phyloP scores from a whole-genome alignment of 192 early-diverging fungal species.

The Oehlia diaphana region DNA sequence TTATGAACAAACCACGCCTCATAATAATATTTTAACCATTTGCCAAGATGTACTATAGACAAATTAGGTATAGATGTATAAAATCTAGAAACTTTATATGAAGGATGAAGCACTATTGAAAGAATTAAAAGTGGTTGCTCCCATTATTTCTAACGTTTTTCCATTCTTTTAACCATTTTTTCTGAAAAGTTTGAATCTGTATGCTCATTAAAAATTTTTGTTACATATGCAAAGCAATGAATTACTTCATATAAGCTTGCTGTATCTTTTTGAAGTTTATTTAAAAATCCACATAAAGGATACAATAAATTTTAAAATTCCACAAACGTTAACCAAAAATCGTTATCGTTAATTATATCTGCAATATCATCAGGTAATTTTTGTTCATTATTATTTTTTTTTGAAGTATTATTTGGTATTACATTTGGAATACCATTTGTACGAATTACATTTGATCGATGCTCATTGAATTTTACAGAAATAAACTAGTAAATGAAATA shows the following conservation, averaged over 20 bases:
- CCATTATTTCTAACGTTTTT: neutral
- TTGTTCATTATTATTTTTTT: neutral
- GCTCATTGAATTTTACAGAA: neutral
- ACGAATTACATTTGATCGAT: neutral
- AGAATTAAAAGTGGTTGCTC: conserved; percentile 1
- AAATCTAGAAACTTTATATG: neutral
- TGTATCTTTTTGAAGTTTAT: conserved; percentile 12
- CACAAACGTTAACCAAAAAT: neutral
- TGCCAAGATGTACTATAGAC: neutral
- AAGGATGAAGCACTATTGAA: neutral
- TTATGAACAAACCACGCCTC: neutral
- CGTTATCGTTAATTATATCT: conserved; percentile 7
- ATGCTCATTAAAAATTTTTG: conserved; percentile 3
- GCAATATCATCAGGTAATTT: conserved; percentile 13
- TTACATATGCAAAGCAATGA: conserved; percentile 16
- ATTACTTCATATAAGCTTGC: conserved; percentile 6
- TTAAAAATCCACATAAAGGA: conserved; percentile 1
- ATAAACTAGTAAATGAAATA: neutral
- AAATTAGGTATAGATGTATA: neutral
- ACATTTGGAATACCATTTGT: neutral
- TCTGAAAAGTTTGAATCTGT: neutral
- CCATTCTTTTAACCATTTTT: conserved; percentile 11
- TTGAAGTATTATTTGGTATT: neutral
- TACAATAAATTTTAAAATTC: conserved; percentile 12
- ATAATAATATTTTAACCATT: conserved; percentile 15